Evolutionary conservation across 306 rosid genomes (phyloP), one percentile per base, ranked within the genome.

Genomic region (Acmispon strigosus): DNA sequence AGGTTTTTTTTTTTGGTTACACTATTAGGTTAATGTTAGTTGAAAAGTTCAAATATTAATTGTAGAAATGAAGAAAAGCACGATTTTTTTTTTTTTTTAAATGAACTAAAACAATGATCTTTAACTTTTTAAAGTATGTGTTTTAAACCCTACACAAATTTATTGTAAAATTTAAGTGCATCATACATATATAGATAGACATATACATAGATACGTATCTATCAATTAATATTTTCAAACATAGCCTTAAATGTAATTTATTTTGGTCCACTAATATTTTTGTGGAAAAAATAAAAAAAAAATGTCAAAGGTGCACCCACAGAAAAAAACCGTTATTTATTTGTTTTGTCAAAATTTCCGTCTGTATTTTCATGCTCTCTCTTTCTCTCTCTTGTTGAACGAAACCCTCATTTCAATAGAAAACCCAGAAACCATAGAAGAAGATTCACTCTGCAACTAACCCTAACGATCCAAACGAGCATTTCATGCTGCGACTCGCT

Each of bases 401-500:
- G 65, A 79, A 85, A 79, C 86, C 83, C 84, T 79, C 47, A 20
- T 78, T 36, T 7, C 56, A 34, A 48, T 14, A 53, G 2, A 51
- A 56, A 65, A 63, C 41, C 58, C 62, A 32, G 67, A 37, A 70
- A 51, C 73, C 55, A 37, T 24, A 14, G 32, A 24, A 14, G 32
- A 24, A 52, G 47, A 37, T 74, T 44, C 32, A 16, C 72, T 74
- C 59, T 45, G 41, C 66, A 67, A 39, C 54, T 57, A 76, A 74
- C 83, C 84, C 86, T 64, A 79, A 36, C 79, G 74, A 83, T 82
- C 62, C 50, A 61, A 32, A 22, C 24, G 60, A 59, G 11, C 52
- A 44, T 67, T 67, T 62, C 55, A 73, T 74, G 86, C 34, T 63
- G 64, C 65, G 59, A 74, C 37, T 81, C 72, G 39, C 72, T 37